Evolutionary conservation across 2,329 filamentous ascomycete genomes (phyloP).

Genomic region (Sporothrix schenckii): DNA sequence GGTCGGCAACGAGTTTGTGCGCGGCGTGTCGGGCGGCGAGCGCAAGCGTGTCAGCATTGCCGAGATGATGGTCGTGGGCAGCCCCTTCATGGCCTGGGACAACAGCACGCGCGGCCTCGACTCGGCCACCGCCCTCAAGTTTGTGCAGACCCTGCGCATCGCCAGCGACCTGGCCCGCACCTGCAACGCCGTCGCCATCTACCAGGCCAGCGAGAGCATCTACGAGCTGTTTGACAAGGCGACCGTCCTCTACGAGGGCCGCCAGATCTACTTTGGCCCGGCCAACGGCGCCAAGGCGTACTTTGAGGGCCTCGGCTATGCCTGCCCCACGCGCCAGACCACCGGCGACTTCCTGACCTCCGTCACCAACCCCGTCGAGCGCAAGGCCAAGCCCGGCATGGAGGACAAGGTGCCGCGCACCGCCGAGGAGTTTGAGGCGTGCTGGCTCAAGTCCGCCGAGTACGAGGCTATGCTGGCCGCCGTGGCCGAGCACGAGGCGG

Average conservation of each 20-base stretch:
- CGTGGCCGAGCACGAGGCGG: slow-evolving; percentile 59
- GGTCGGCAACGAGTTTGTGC: slow-evolving; percentile 68
- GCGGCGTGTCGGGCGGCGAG: slow-evolving; percentile 65
- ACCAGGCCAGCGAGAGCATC: slow-evolving; percentile 68
- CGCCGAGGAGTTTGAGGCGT: slow-evolving; percentile 62
- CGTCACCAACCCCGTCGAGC: slow-evolving; percentile 72
- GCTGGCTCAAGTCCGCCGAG: slow-evolving; percentile 59
- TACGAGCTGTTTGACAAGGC: slow-evolving; percentile 71
- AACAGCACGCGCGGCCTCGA: slow-evolving; percentile 69
- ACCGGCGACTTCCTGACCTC: slow-evolving; percentile 79
- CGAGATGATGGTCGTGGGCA: slow-evolving; percentile 61
- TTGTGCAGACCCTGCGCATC: slow-evolving; percentile 64
- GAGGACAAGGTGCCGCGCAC: slow-evolving; percentile 60
- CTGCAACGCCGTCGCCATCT: slow-evolving; percentile 68
- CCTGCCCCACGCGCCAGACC: slow-evolving; percentile 61
- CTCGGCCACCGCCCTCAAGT: slow-evolving; percentile 66
- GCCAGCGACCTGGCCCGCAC: slow-evolving; percentile 66
- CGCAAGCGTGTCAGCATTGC: slow-evolving; percentile 76
- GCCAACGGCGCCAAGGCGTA: slow-evolving; percentile 64
- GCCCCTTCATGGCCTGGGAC: slow-evolving; percentile 66
- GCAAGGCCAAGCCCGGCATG: slow-evolving; percentile 66
- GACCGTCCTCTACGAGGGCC: slow-evolving; percentile 69
- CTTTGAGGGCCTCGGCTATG: slow-evolving; percentile 69
- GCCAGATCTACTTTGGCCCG: slow-evolving; percentile 68
- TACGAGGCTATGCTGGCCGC: slow-evolving; percentile 56